Base-by-base conservation (phyloP, 495 filamentous ascomycete species). In the Aspergillus asperescens region DNA sequence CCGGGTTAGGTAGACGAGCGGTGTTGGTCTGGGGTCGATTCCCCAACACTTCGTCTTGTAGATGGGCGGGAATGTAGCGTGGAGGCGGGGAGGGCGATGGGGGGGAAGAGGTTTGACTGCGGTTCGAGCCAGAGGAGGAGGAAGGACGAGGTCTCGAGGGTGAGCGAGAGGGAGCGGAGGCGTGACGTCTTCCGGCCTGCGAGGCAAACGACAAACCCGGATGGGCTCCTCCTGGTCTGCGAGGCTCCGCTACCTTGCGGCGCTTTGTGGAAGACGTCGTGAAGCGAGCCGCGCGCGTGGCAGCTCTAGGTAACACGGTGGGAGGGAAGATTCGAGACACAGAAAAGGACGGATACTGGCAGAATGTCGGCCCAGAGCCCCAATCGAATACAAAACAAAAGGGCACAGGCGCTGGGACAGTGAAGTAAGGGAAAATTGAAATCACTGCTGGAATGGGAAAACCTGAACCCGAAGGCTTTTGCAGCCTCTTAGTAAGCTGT, bases 181-280 rank as follows among this genome's bases (percentile, higher is more conserved):
- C 56, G 65, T 70, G 69, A 73, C 68, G 70, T 72, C 67, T 69
- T 64, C 71, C 65, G 59, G 71, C 62, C 59, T 76, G 64, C 57
- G 63, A 62, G 57, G 60, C 61, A 48, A 60, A 55, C 52, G 65
- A 62, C 52, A 61, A 54, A 62, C 55, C 58, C 52, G 63, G 55
- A 47, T 52, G 53, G 32, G 60, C 38, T 49, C 58, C 38, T 49
- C 58, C 57, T 59, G 63, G 66, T 67, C 61, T 68, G 60, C 63
- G 62, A 65, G 76, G 74, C 67, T 79, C 79, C 61, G 79, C 82
- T 71, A 90, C 80, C 80, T 86, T 90, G 69, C 89, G 81, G 83
- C 89, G 90, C 85, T 94, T 94, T 78, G 78, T 79, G 74, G 86
- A 88, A 82, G 88, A 87, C 88, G 87, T 90, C 67, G 79, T 90